Conservation (phyloP, 1,139 yeast genomes). For the Suhomyces bribrorum region DNA sequence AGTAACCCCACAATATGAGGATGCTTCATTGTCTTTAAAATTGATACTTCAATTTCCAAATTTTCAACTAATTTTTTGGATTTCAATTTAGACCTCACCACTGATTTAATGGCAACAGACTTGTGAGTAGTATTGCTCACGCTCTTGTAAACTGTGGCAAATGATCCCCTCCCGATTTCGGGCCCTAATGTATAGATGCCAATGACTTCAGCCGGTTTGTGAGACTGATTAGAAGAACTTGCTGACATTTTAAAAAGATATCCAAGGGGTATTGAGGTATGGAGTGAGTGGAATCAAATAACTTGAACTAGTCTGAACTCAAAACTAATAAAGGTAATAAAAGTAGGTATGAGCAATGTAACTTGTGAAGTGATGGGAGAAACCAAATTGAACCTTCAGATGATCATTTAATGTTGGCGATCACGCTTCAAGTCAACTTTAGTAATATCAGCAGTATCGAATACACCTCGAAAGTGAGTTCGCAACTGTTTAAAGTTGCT, state of each 20-base stretch:
- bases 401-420: too few species aligned
- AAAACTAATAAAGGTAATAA: too few species aligned
- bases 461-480: too few species aligned
- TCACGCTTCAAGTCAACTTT: too few species aligned
- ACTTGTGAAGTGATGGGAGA: too few species aligned
- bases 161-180: constrained; percentile 92
- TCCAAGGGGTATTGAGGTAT: too few species aligned
- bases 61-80: constrained; percentile 86
- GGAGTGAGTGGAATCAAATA: too few species aligned
- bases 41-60: constrained; percentile 86
- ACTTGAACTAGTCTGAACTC: too few species aligned
- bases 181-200: constrained; percentile 59
- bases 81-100: constrained; percentile 76
- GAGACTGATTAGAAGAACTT: background rate
- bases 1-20: constrained; percentile 88
- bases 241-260: constrained; percentile 3
- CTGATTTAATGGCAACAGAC: constrained; percentile 86
- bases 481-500: too few species aligned
- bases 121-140: constrained; percentile 46
- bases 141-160: constrained; percentile 81
- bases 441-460: too few species aligned
- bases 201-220: constrained; percentile 20
- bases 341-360: too few species aligned
- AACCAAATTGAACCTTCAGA: too few species aligned
- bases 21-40: constrained; percentile 81